Base-by-base conservation (phyloP, 2,329 filamentous ascomycete genomes). In the Alternaria ventricosa region DNA sequence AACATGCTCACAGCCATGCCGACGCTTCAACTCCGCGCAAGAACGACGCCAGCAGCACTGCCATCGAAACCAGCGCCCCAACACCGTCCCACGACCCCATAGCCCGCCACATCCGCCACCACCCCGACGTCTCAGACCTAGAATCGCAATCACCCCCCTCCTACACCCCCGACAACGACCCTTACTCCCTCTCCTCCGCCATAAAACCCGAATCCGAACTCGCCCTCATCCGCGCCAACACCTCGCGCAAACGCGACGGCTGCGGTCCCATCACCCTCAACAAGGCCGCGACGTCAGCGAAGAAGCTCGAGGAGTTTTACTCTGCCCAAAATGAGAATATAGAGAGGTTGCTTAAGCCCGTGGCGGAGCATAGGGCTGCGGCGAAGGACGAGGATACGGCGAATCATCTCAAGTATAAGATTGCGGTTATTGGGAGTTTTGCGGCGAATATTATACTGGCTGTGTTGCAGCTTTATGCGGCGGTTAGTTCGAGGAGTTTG, bases 321-420 rank as follows among this genome's bases (percentile, higher is more conserved):
- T 88, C 93, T 78, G 86, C 86, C 28, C 95, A 99, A 78, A 99
- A 99, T 78, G 92, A 94, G 78, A 94, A 93, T 72, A 99, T 99
- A 70, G 89, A 97, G 82, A 89, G 93, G 11, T 87, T 97, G 82
- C 86, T 98, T 69, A 97, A 97, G 82, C 90, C 92, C 3, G 95
- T 98, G 3, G 93, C 97, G 75, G 93, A 97, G 76, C 96, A 98
- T 81, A 86, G 92, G 18, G 89, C 90, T 36, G 90, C 93, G 51
- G 94, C 94, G 36, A 90, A 88, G 68, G 91, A 96, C 71, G 88
- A 94, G 77, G 89, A 91, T 62, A 89, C 88, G 63, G 92, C 94
- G 30, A 95, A 96, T 76, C 91, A 95, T 65, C 81, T 97, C 71
- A 90, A 91, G 74, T 90, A 87, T 81, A 87, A 88, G 72, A 92